Evolutionary conservation across 2,329 filamentous ascomycete genomes (phyloP), one percentile per base, ranked within the genome.

Genomic region (Colletotrichum euphorbiae): DNA sequence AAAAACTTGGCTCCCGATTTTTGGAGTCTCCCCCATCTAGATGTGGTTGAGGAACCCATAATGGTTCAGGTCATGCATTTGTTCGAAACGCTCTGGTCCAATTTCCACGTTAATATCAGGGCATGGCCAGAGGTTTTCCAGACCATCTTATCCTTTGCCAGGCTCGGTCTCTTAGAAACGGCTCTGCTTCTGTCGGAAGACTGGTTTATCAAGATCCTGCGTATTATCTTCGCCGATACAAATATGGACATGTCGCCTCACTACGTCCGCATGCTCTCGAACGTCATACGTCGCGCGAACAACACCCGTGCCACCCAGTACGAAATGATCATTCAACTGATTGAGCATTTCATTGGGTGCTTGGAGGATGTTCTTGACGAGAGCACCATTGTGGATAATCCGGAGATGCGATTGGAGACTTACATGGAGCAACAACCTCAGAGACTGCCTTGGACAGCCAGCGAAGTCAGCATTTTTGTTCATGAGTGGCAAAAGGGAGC

Each of bases 61-160:
- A 42, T 48, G 11, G 46, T 46, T 38, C 59, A 51, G 38, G 46
- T 43, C 7, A 36, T 57, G 15, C 61, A 48, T 50, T 15, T 88
- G 21, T 81, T 93, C 56, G 80, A 82, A 33, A 77, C 82, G 21
- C 77, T 93, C 3, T 93, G 89, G 87, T 80, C 84, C 3, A 81
- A 79, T n/a, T 88, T 93, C 64, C 88, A 92, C 68, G 77, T 81
- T 3, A 82, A 85, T 51, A 80, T 88, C 31, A 87, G 89, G 64
- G 86, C 91, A 3, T 96, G 93, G 93, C 87, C 90, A 46, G 92
- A 95, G 73, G 90, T 91, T 66, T 95, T 95, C 75, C 85, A 86
- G 12, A 84, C 91, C n/a, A 82, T 94, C 69, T 75, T 86, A n/a
- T 81, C 81, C n/a, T 90, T 94, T 74, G 88, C 89, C 13, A 82